These are phyloP conservation scores for Alternaria brassicae DNA, from an alignment of 2,329 filamentous ascomycete species.

Conservation along the genomic window DNA sequence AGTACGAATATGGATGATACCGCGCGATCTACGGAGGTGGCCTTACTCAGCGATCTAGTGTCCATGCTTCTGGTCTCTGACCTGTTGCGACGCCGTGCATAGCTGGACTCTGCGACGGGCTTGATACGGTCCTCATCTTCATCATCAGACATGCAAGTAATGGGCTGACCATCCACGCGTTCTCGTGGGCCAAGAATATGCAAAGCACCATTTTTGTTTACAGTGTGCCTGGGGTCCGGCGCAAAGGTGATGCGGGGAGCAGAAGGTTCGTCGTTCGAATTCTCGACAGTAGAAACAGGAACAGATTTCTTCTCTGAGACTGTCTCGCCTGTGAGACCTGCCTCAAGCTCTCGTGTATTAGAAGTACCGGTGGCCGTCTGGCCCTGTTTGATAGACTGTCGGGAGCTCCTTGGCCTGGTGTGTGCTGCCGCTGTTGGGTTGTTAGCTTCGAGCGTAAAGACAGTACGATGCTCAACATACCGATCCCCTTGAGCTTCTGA, in stretches of 20 bases:
- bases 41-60: constrained; percentile 31
- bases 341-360: constrained; percentile 9
- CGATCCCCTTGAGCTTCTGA: constrained; percentile 87
- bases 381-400: not conserved
- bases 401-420: constrained; percentile 32
- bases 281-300: not conserved
- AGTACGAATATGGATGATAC: constrained; percentile 54
- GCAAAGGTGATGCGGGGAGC: constrained; percentile 14
- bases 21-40: constrained; percentile 50
- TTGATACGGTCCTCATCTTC: constrained; percentile 19
- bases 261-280: not conserved
- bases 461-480: constrained; percentile 37
- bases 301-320: constrained; percentile 4
- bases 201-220: constrained; percentile 4
- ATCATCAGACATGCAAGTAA: not conserved
- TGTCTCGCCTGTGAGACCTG: constrained; percentile 11
- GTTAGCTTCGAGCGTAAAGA: not conserved
- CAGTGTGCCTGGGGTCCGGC: constrained; percentile 1
- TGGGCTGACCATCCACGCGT: constrained; percentile 7
- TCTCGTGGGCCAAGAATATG: constrained; percentile 13
- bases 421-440: constrained; percentile 63
- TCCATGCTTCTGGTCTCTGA: constrained; percentile 28
- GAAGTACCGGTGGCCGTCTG: not conserved
- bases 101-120: constrained; percentile 4
- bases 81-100: constrained; percentile 10